Conservation (phyloP, 805 yeast genomes). For the Teunomyces aglyptinius region DNA sequence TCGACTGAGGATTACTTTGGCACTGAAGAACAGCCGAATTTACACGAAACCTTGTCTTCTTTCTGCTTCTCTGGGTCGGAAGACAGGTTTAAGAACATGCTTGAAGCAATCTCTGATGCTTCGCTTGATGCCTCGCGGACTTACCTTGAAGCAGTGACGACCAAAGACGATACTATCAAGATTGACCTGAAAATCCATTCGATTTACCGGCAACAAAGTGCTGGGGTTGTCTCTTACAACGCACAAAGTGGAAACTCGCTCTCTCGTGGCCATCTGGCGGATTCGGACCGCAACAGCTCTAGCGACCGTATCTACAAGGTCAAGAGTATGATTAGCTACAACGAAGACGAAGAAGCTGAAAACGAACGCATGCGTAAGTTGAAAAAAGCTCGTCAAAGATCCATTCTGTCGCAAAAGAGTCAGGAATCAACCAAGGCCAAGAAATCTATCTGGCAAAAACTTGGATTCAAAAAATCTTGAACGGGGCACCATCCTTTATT, state of each 20-base stretch:
- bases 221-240: conserved; percentile 6
- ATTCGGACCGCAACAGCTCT: conserved; percentile 10
- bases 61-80: neutral
- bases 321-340: conserved; percentile 36
- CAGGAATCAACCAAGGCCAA: conserved; percentile 6
- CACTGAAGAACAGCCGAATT: neutral
- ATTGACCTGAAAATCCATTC: conserved; percentile 34
- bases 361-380: conserved; percentile 10
- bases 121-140: conserved; percentile 26
- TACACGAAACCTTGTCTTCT: neutral
- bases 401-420: conserved; percentile 8
- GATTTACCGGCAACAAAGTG: conserved; percentile 28
- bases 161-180: conserved; percentile 19
- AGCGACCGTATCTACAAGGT: conserved; percentile 35
- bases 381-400: conserved; percentile 10
- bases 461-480: conserved; percentile 12
- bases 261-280: conserved; percentile 6
- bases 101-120: conserved; percentile 21
- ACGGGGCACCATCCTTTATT: neutral
- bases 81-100: conserved; percentile 20
- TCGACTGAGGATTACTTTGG: conserved; percentile 6
- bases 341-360: conserved; percentile 28
- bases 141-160: conserved; percentile 22
- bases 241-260: conserved; percentile 9
- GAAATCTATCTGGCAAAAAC: conserved; percentile 13